A percentile compares a stretch with the other conserved stretches of the same genome.
These are phyloP conservation scores for Lentinula sp. DNA, from an alignment of 768 basidiomycete genomes.

Conservation along the genomic window DNA sequence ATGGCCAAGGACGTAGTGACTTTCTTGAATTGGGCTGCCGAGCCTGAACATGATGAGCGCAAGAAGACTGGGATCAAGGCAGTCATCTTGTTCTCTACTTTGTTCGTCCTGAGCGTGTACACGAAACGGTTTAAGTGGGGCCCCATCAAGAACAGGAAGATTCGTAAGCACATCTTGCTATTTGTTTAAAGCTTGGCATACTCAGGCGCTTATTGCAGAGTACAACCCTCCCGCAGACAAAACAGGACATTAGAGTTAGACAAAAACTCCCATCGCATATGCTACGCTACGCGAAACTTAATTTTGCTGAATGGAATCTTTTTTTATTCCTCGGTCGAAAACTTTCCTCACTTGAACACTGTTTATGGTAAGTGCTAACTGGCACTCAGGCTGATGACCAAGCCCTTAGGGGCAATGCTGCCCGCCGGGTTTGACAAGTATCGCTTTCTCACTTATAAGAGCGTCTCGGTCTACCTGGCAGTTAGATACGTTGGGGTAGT, in stretches of 20 bases:
- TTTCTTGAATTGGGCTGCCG: conserved; percentile 95
- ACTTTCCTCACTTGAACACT: too few species aligned
- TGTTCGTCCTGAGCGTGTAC: conserved; percentile 78
- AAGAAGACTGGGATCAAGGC: conserved; percentile 98
- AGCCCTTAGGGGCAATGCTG: too few species aligned
- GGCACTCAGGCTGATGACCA: too few species aligned
- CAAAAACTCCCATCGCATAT: conserved; percentile 11
- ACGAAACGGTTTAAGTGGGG: conserved; percentile 97
- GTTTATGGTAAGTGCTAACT: too few species aligned
- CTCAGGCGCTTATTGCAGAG: conserved; percentile 26
- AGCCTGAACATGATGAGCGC: conserved; percentile 96
- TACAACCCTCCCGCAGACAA: conserved; percentile 59
- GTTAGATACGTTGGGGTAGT: too few species aligned
- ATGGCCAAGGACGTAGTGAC: conserved; percentile 99
- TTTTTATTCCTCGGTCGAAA: not conserved
- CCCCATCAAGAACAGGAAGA: conserved; percentile 89
- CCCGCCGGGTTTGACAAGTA: too few species aligned
- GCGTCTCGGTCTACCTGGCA: too few species aligned
- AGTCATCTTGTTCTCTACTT: conserved; percentile 83
- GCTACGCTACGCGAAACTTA: conserved; percentile 9
- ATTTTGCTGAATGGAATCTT: conserved; percentile 5
- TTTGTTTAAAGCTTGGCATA: not conserved
- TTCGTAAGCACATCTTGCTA: conserved; percentile 46
- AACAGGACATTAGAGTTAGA: conserved; percentile 39
- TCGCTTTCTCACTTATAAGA: too few species aligned